Evolutionary conservation across 306 rosid species (phyloP).

Genomic region (Oxytropis ochrocephala): DNA sequence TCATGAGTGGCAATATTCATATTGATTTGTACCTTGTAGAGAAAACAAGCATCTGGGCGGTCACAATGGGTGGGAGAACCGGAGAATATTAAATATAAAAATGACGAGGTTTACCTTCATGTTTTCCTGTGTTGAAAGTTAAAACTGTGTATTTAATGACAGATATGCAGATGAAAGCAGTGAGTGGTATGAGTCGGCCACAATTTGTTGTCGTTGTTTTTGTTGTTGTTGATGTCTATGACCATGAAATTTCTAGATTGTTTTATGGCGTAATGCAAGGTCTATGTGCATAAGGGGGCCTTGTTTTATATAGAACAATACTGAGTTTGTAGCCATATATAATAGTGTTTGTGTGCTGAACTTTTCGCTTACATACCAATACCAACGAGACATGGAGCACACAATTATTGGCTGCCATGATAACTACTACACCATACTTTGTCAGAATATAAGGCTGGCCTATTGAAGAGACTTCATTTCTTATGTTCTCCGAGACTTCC

Average conservation of each 20-base stretch:
- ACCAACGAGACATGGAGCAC: slow-evolving; percentile 5
- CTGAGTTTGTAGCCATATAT: neutral
- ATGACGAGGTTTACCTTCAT: neutral
- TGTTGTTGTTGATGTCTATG: neutral
- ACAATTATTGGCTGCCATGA: neutral
- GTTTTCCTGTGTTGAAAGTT: neutral
- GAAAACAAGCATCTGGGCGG: slow-evolving; percentile 1
- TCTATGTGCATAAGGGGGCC: neutral
- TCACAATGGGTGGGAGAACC: neutral
- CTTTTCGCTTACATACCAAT: neutral
- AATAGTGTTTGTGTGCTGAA: slow-evolving; percentile 2
- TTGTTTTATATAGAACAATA: neutral
- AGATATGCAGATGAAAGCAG: slow-evolving; percentile 3
- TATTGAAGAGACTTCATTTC: neutral
- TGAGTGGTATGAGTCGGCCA: neutral
- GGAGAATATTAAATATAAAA: neutral
- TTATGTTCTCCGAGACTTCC: neutral
- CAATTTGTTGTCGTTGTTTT: neutral
- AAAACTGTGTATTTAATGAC: neutral
- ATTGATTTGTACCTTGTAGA: slow-evolving; percentile 3
- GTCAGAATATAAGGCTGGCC: neutral
- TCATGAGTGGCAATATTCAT: neutral
- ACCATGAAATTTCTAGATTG: neutral
- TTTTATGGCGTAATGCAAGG: neutral
- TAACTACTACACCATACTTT: neutral